phyloP scores from a whole-genome alignment of 2,329 filamentous ascomycete species.

The Sporothrix pallida region DNA sequence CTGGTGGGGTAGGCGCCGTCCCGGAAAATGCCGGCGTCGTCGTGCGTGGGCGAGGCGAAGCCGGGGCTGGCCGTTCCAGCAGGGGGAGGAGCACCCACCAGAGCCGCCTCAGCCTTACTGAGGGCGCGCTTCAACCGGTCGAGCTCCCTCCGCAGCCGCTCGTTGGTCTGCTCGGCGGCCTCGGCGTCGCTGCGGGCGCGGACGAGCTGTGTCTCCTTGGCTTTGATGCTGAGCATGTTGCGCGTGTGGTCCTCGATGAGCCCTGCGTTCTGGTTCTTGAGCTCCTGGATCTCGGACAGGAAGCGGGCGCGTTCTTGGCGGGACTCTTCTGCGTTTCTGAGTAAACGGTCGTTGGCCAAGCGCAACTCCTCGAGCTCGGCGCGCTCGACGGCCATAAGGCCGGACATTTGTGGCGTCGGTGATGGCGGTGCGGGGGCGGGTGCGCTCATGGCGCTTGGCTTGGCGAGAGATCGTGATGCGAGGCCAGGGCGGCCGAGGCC shows the following conservation, averaged over 20 bases:
- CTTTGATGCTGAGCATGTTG: constrained; percentile 94
- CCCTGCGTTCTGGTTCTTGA: constrained; percentile 96
- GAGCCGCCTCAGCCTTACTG: constrained; percentile 60
- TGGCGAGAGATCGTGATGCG: constrained; percentile 82
- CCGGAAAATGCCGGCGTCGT: constrained; percentile 66
- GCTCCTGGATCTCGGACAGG: constrained; percentile 85
- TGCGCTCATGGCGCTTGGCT: constrained; percentile 65
- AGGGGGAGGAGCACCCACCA: constrained; percentile 2
- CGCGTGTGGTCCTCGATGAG: constrained; percentile 97
- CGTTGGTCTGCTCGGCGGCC: constrained; percentile 82
- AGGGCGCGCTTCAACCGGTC: constrained; percentile 91
- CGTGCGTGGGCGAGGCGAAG: constrained; percentile 59
- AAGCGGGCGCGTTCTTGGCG: constrained; percentile 82
- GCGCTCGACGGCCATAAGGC: constrained; percentile 78
- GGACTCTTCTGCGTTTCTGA: constrained; percentile 77
- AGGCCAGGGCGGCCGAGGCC: constrained; percentile 76
- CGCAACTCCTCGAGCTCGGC: constrained; percentile 92
- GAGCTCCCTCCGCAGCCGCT: constrained; percentile 83
- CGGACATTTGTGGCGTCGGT: constrained; percentile 62
- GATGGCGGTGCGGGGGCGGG: constrained; percentile 60
- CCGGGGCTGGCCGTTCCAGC: constrained; percentile 43
- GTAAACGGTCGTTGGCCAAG: constrained; percentile 78
- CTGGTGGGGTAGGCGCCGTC: constrained; percentile 52
- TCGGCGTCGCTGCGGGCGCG: constrained; percentile 89
- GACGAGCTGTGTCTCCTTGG: constrained; percentile 96